A percentile compares a stretch with the other conserved stretches of the same genome.
Evolutionary conservation across 352 stramenopile species (phyloP).

Genomic region (Phytophthora macrochlamydospora): DNA sequence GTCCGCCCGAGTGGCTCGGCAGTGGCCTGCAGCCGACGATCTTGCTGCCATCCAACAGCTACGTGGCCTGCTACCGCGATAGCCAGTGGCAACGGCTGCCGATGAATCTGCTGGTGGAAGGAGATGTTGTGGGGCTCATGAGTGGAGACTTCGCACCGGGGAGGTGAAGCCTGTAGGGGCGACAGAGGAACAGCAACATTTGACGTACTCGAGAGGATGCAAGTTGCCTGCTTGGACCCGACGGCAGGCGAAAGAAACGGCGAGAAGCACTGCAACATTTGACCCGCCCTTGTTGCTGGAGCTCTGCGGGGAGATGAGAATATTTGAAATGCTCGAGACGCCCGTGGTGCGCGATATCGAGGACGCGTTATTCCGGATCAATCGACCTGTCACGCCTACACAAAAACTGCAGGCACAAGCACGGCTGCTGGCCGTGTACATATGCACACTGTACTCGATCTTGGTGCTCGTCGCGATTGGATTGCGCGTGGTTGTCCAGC

Average conservation of each 20-base stretch:
- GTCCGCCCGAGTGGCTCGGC: conserved; percentile 28
- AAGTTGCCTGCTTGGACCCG: conserved; percentile 67
- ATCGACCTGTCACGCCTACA: conserved; percentile 69
- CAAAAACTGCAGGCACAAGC: conserved; percentile 77
- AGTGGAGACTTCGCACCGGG: conserved; percentile 78
- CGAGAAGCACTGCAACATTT: conserved; percentile 79
- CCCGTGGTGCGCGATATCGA: conserved; percentile 80
- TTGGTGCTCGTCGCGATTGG: conserved; percentile 72
- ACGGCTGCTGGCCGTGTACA: conserved; percentile 53
- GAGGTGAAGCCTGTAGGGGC: conserved; percentile 49
- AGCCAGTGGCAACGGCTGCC: conserved; percentile 80
- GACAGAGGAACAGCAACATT: conserved; percentile 21
- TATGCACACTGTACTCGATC: conserved; percentile 74
- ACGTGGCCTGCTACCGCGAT: conserved; percentile 82
- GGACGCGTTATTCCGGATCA: conserved; percentile 79
- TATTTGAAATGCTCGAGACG: conserved; percentile 89
- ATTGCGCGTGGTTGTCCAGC: conserved; percentile 67
- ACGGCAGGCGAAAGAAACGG: conserved; percentile 49
- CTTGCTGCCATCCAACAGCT: conserved; percentile 78
- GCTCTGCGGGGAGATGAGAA: conserved; percentile 85
- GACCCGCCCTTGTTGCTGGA: conserved; percentile 72
- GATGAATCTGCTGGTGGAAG: conserved; percentile 85
- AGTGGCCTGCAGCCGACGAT: conserved; percentile 38
- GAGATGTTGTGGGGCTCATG: conserved; percentile 83
- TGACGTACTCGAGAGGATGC: conserved; percentile 52